Evolutionary conservation across 768 basidiomycete species (phyloP).

Genomic region (Hysterangium stoloniferum): DNA sequence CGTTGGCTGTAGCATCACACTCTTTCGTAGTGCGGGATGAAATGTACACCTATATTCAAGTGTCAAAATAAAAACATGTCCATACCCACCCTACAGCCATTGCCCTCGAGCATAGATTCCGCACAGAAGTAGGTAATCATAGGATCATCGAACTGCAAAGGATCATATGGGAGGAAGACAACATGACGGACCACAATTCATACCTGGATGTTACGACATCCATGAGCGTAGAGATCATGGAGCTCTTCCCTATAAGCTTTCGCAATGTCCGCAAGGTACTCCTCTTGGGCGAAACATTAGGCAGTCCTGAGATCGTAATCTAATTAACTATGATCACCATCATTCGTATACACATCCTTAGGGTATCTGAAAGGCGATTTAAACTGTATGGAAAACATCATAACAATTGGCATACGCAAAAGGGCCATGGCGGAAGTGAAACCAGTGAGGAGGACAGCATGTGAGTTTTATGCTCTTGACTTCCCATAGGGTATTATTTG

Average conservation of each 20-base stretch:
- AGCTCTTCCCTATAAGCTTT: slow-evolving; percentile 40
- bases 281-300: slow-evolving; percentile 20
- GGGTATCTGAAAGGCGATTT: slow-evolving; percentile 12
- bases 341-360: slow-evolving; percentile 49
- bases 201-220: slow-evolving; percentile 25
- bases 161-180: slow-evolving; percentile 26
- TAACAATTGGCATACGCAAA: slow-evolving; percentile 45
- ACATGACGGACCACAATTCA: slow-evolving; percentile 19
- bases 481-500: too few relatives aligned
- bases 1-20: slow-evolving; percentile 42
- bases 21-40: slow-evolving; percentile 47
- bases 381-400: background rate
- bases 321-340: slow-evolving; percentile 30
- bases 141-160: slow-evolving; percentile 35
- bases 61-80: too few relatives aligned
- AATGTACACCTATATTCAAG: slow-evolving; percentile 45
- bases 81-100: slow-evolving; percentile 50
- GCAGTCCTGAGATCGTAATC: slow-evolving; percentile 5
- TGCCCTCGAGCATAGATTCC: slow-evolving; percentile 44
- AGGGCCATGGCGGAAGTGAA: slow-evolving; percentile 58
- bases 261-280: slow-evolving; percentile 43
- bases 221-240: slow-evolving; percentile 35
- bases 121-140: slow-evolving; percentile 58
- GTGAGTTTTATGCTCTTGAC: slow-evolving; percentile 64
- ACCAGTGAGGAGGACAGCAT: slow-evolving; percentile 65